phyloP scores from a whole-genome alignment of 2,329 filamentous ascomycete species.

The Claviceps sp. region DNA sequence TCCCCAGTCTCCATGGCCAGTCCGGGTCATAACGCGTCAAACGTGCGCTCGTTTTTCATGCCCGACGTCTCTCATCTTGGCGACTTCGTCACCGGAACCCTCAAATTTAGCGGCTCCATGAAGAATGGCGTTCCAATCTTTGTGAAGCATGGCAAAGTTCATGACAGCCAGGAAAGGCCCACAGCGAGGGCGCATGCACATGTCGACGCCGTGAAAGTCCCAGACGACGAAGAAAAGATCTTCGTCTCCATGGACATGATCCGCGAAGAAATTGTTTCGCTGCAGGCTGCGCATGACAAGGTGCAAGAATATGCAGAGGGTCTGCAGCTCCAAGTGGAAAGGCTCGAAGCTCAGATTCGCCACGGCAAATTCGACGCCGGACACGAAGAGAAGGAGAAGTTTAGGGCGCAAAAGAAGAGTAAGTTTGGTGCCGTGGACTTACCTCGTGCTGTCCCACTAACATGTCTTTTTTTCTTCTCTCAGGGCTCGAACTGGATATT shows the following conservation, averaged over 20 bases:
- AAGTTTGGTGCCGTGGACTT: constrained; percentile 22
- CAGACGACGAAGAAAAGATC: constrained; percentile 42
- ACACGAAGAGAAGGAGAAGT: constrained; percentile 30
- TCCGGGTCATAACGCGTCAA: constrained; percentile 25
- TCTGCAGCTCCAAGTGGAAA: constrained; percentile 37
- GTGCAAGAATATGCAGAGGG: constrained; percentile 40
- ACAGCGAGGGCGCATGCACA: constrained; percentile 27
- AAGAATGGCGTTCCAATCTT: constrained; percentile 42
- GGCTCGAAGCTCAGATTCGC: constrained; percentile 35
- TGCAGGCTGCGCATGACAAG: constrained; percentile 43
- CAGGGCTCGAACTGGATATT: constrained; percentile 46
- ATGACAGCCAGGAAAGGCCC: constrained; percentile 26
- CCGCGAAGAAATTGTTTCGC: constrained; percentile 40
- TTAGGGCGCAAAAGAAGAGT: constrained; percentile 42
- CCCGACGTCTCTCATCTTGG: constrained; percentile 41
- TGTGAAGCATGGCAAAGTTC: constrained; percentile 38
- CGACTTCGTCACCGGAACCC: constrained; percentile 42
- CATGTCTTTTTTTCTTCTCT: background rate
- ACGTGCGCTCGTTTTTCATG: constrained; percentile 39
- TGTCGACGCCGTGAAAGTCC: constrained; percentile 36
- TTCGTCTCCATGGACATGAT: constrained; percentile 51
- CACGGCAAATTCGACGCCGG: constrained; percentile 29
- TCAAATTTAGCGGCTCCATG: constrained; percentile 35
- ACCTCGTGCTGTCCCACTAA: background rate
- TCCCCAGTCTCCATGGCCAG: constrained; percentile 22